Percentiles rank a stretch among this genome's conserved stretches.
These are phyloP conservation scores for Xylaria intraflava DNA, from an alignment of 495 filamentous ascomycete genomes.

Conservation along the genomic window DNA sequence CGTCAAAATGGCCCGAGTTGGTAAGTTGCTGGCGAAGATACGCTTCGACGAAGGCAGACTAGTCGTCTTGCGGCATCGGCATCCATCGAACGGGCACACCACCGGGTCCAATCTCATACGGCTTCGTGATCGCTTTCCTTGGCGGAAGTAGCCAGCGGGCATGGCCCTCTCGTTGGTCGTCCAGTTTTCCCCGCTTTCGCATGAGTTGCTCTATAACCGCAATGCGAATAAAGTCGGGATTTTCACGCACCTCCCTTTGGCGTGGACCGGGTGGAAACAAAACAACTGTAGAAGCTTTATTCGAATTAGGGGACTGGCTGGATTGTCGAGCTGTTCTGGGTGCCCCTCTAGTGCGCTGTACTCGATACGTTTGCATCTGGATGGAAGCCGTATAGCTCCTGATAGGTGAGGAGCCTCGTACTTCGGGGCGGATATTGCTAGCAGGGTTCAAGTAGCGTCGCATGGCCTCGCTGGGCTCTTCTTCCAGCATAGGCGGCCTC, in stretches of 20 bases:
- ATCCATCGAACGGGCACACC: conserved; percentile 50
- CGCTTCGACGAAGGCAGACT: not conserved
- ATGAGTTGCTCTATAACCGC: conserved; percentile 97
- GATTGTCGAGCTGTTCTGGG: conserved; percentile 32
- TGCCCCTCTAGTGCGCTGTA: conserved; percentile 39
- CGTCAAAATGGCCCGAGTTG: not conserved
- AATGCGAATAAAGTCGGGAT: conserved; percentile 87
- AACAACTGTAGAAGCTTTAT: conserved; percentile 28
- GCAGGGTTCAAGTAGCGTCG: conserved; percentile 89
- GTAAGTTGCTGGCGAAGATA: not conserved
- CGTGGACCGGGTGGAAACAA: conserved; percentile 46
- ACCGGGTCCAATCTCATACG: conserved; percentile 45
- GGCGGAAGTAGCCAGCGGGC: conserved; percentile 86
- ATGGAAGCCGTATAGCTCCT: conserved; percentile 65
- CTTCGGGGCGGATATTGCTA: conserved; percentile 58
- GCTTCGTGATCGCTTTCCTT: conserved; percentile 51
- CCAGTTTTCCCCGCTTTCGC: conserved; percentile 84
- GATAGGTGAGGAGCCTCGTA: conserved; percentile 16
- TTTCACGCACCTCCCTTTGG: conserved; percentile 86
- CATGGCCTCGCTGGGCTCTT: conserved; percentile 76
- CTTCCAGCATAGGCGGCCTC: conserved; percentile 67
- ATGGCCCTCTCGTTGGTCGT: conserved; percentile 72
- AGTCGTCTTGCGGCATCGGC: conserved; percentile 20
- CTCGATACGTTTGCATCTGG: conserved; percentile 78
- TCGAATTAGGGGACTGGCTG: conserved; percentile 26